phyloP scores from a whole-genome alignment of 148 eudicot species.

The Camellia sinensis region DNA sequence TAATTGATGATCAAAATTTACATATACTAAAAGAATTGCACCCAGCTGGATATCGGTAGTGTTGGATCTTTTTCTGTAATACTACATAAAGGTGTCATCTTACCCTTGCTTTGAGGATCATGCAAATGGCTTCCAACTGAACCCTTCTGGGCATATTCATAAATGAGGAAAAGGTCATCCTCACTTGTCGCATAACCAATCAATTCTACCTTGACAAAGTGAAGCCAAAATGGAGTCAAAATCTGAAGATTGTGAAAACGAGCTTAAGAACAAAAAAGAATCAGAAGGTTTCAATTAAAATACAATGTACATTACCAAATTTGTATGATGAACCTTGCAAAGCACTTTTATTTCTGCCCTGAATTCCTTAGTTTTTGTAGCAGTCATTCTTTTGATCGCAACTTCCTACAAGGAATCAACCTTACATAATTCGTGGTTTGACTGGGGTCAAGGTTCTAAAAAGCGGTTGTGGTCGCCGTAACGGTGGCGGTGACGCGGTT shows the following conservation, averaged over 20 bases:
- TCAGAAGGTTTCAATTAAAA: background rate
- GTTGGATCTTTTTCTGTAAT: too few species aligned
- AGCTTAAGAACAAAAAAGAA: background rate
- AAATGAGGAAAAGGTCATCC: constrained; percentile 84
- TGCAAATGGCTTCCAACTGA: constrained; percentile 83
- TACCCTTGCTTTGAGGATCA: constrained; percentile 88
- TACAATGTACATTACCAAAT: constrained; percentile 56
- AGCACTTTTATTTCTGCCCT: constrained; percentile 91
- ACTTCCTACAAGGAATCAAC: constrained; percentile 57
- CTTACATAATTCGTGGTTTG: background rate
- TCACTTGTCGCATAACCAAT: constrained; percentile 84
- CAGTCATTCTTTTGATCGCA: constrained; percentile 96
- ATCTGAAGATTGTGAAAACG: background rate
- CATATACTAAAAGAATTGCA: background rate
- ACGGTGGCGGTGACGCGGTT: too few species aligned
- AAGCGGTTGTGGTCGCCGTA: too few species aligned
- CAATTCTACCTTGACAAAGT: constrained; percentile 77
- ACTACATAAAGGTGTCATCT: background rate
- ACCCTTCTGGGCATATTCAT: constrained; percentile 93
- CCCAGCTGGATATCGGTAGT: background rate
- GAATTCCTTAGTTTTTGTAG: constrained; percentile 86
- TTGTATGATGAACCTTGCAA: constrained; percentile 94
- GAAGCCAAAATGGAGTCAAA: constrained; percentile 25
- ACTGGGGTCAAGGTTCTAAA: too few species aligned
- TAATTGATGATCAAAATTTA: background rate